A percentile compares a stretch with the other conserved stretches of the same genome.
phyloP scores from a whole-genome alignment of 441 rosid genomes.

The Sinapis alba region DNA sequence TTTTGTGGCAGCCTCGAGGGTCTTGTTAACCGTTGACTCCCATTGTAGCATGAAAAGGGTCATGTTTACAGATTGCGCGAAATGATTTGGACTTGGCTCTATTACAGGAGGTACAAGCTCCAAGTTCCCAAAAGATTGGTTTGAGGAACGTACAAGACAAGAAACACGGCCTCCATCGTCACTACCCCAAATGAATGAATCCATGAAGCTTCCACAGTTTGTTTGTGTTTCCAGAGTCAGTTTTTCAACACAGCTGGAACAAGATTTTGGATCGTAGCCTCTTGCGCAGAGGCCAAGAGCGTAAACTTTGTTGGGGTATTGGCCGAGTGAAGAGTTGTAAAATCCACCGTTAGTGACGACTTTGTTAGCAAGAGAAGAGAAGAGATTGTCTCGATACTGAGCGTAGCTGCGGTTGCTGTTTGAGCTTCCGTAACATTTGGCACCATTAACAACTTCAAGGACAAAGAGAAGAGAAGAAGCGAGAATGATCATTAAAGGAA shows the following conservation, averaged over 20 bases:
- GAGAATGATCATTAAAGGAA: not conserved
- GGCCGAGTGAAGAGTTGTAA: conserved; percentile 28
- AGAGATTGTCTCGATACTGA: conserved; percentile 5
- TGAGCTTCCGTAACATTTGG: not conserved
- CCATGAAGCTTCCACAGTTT: not conserved
- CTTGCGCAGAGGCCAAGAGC: conserved; percentile 24
- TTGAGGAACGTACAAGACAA: conserved; percentile 31
- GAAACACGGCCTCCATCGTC: not conserved
- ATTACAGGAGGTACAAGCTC: not conserved
- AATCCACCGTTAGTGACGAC: conserved; percentile 21
- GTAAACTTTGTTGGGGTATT: not conserved
- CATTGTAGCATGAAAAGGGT: conserved; percentile 27
- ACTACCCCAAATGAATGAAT: not conserved
- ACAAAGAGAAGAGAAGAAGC: conserved; percentile 12
- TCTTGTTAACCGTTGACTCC: conserved; percentile 24
- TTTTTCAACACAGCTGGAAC: not conserved
- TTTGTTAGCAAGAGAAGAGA: not conserved
- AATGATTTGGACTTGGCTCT: not conserved
- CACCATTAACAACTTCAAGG: not conserved
- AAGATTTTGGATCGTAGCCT: not conserved
- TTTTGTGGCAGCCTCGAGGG: not conserved
- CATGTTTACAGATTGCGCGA: not conserved
- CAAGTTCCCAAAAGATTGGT: conserved; percentile 11
- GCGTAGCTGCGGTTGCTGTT: not conserved
- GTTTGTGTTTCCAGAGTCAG: not conserved